Base-by-base conservation (phyloP, 345 rosid genomes). In the Bruguiera sexangula region DNA sequence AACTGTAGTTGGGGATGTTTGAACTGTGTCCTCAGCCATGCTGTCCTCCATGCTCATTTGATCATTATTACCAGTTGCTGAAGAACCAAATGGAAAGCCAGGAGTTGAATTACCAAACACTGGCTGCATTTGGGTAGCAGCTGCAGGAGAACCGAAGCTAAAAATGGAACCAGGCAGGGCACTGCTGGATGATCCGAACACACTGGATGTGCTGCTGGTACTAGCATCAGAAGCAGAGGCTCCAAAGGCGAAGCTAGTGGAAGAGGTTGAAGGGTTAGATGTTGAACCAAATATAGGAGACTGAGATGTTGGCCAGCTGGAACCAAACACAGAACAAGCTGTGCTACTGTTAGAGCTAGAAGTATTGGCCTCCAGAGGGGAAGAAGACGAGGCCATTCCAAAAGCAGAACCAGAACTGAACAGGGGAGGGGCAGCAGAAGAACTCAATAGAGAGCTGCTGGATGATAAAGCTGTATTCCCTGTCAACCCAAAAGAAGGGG, bases 11-110 rank as follows among this genome's bases (percentile, higher is more conserved):
- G 82, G 67, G 50, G 84, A 67, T 30, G 93, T 82, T 70, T 82
- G 96, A 58, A 87, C 80, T 9, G 88, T 84, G 85, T 92, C 99
- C 82, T 92, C 98, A 15, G 97, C 92, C 99, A 96, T 92, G 78
- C 94, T 86, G 79, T 96, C 98, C 80, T 95, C 99, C 92, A 90
- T 84, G 81, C 69, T 83, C 85, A 89, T 82, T 66, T 91, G 96
- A 80, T 86, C 94, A 71, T 75, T 86, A 81, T 80, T 92, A 56
- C 77, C 73, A 4, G 87, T 32, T 50, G 89, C 63, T 52, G 82
- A 63, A 18, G 86, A 77, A 66, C 80, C 84, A 78, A 87, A 88
- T 26, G 78, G 11, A 64, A 82, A 79, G 75, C 76, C 75, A 51
- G 92, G 58, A 76, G 31, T 73, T 32, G 81, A 58, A 80, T 50